phyloP scores from a whole-genome alignment of 2,329 filamentous ascomycete species.

The Epichloe gansuensis region DNA sequence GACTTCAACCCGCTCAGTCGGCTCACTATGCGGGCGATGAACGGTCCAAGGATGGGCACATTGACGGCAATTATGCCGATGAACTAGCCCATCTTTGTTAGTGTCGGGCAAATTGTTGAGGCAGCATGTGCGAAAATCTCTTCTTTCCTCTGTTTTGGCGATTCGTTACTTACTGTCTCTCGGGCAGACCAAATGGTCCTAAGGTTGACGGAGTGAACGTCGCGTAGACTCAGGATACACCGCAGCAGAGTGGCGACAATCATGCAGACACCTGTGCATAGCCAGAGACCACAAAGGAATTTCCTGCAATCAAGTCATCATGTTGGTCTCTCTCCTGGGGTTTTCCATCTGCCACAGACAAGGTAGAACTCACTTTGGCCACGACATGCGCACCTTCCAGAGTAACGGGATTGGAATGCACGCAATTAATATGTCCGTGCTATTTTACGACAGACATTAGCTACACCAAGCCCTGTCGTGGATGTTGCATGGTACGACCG shows the following conservation, averaged over 20 bases:
- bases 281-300: conserved; percentile 24
- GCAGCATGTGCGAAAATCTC: background rate
- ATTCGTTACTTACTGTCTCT: conserved; percentile 23
- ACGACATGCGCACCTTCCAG: conserved; percentile 25
- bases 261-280: conserved; percentile 29
- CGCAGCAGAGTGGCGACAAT: conserved; percentile 29
- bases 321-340: background rate
- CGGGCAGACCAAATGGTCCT: conserved; percentile 18
- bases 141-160: background rate
- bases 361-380: background rate
- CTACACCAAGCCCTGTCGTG: too few relatives aligned
- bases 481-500: background rate
- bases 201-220: conserved; percentile 24
- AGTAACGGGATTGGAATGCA: conserved; percentile 28
- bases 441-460: conserved; percentile 8
- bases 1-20: conserved; percentile 22
- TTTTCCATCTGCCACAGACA: background rate
- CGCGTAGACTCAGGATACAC: conserved; percentile 25
- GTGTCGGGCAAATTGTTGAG: too few relatives aligned
- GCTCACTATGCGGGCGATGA: background rate
- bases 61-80: conserved; percentile 31
- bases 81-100: conserved; percentile 17
- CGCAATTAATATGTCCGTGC: conserved; percentile 27
- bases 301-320: conserved; percentile 13
- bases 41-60: conserved; percentile 16